Percentiles rank a stretch among this genome's conserved stretches.
Conservation (phyloP, 768 basidiomycete species). For the Termitomyces bulborhizus region DNA sequence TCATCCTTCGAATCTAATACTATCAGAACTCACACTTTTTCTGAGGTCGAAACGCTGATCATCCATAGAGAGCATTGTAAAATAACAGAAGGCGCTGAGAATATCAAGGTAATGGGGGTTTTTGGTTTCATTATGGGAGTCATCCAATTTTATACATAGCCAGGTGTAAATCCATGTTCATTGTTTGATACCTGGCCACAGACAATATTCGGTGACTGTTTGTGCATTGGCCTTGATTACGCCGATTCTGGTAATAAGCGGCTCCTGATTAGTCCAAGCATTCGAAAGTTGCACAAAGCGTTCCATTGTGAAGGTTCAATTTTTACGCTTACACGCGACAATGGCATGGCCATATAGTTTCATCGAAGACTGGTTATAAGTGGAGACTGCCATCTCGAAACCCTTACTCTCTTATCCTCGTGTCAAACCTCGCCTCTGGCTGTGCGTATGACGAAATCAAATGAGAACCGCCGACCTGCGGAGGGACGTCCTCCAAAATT, state of each 20-base stretch:
- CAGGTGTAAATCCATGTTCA: conserved; percentile 1
- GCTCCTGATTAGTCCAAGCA: background rate
- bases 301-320: conserved; percentile 6
- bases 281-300: background rate
- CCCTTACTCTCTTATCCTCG: conserved; percentile 7
- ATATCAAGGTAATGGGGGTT: background rate
- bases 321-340: conserved; percentile 6
- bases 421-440: background rate
- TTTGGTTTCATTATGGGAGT: background rate
- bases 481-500: conserved; percentile 12
- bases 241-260: background rate
- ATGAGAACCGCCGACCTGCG: background rate
- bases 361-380: conserved; percentile 6
- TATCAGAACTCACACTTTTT: conserved; percentile 14
- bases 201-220: background rate
- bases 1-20: background rate
- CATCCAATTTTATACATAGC: conserved; percentile 2
- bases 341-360: conserved; percentile 11
- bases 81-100: background rate
- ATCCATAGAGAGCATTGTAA: conserved; percentile 16
- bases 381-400: background rate
- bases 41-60: conserved; percentile 23
- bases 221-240: conserved; percentile 3
- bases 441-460: background rate
- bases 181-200: conserved; percentile 9